phyloP scores from a whole-genome alignment of 2,329 filamentous ascomycete genomes.

The Ilyonectria robusta region DNA sequence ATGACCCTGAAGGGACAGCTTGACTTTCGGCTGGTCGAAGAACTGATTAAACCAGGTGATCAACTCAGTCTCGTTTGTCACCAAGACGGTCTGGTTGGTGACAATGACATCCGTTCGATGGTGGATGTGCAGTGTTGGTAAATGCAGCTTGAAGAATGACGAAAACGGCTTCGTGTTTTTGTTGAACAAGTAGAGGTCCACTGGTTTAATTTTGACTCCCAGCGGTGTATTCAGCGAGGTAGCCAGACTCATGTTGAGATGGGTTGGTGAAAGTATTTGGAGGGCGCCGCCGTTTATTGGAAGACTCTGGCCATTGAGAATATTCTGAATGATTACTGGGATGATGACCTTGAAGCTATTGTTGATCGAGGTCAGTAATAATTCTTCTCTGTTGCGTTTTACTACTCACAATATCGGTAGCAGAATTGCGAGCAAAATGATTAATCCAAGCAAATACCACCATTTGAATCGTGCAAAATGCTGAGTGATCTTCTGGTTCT shows the following conservation, averaged over 20 bases:
- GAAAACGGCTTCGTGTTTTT: conserved; percentile 45
- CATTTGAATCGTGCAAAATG: conserved; percentile 61
- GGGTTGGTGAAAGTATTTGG: conserved; percentile 49
- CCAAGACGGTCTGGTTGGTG: conserved; percentile 51
- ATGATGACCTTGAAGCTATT: conserved; percentile 62
- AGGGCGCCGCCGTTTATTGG: conserved; percentile 56
- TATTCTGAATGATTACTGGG: conserved; percentile 61
- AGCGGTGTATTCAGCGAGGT: conserved; percentile 57
- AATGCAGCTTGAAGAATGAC: conserved; percentile 41
- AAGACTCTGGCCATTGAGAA: conserved; percentile 59
- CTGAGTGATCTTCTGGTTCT: conserved; percentile 55
- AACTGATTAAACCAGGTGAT: conserved; percentile 56
- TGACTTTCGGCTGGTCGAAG: conserved; percentile 54
- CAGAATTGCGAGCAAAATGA: conserved; percentile 60
- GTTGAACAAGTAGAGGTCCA: conserved; percentile 59
- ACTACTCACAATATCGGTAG: conserved; percentile 61
- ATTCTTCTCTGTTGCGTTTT: too few species aligned
- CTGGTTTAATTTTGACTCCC: conserved; percentile 54
- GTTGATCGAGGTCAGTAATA: not conserved
- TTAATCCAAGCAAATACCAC: conserved; percentile 58
- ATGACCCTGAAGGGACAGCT: conserved; percentile 56
- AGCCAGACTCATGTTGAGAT: conserved; percentile 54
- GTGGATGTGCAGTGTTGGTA: conserved; percentile 52
- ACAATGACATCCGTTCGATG: conserved; percentile 56
- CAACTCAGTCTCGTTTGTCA: conserved; percentile 58